Evolutionary conservation across 371 early-diverging fungal species (phyloP), one percentile per base, ranked within the genome.

Genomic region (Fennellomyces sp.): DNA sequence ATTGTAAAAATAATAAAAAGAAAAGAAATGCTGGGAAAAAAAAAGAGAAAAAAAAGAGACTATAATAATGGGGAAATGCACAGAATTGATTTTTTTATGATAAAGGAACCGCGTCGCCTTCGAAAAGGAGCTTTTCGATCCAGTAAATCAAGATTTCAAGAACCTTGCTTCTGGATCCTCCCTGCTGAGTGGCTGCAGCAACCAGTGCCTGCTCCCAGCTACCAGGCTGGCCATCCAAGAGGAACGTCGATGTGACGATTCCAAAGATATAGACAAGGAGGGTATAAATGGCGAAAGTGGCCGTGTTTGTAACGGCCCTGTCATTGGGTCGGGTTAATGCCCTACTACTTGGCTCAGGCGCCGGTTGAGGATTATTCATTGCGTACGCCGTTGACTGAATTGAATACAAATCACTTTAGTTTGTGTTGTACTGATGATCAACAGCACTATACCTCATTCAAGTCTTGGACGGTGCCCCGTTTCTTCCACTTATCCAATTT

Each of bases 271-370:
- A 82, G 19, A 82, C 73, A 17, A 80, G 56, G 11, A 82, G 66
- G 13, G 83, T 82, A 59, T 82, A 82, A 11, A 82, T 52, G 8
- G 80, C 83, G 69, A 82, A 82, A 8, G 83, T 82, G 1, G 78
- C 75, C 1, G 83, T 82, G 49, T 74, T 78, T 38, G 75, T 78
- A 5, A 82, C 72, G 5, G 78, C 66, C 19, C 71, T 65, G 33
- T 80, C 76, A 45, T 77, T 73, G 13, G 62, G 58, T 54, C 41
- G 64, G 17, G 39, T 23, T 17, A 60, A 27, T 27, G 53, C 28
- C 39, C 53, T 52, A 11, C 17, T n/a, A n/a, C 52, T 51, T 21
- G 19, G 25, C 27, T 38, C 35, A 30, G 31, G 42, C 17, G 29
- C 21, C 53, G 21, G 19, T 29, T 29, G 50, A 33, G 6, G 35